A percentile compares a stretch with the other conserved stretches of the same genome.
These are phyloP conservation scores for Yarrowia sp. DNA, from an alignment of 805 yeast genomes.

Conservation along the genomic window DNA sequence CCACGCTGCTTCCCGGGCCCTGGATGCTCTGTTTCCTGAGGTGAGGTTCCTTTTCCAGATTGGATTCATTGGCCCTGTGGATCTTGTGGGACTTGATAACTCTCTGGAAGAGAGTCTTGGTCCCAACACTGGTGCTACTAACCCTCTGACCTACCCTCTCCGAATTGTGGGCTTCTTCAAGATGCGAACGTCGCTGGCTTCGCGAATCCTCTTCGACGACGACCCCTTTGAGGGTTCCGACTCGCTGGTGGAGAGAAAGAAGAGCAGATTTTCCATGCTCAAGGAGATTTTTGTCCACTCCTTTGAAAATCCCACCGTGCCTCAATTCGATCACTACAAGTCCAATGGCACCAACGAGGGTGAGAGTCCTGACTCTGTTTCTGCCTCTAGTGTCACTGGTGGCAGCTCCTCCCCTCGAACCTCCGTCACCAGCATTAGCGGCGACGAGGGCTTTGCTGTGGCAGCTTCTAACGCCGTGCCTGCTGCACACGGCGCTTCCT, in stretches of 20 bases:
- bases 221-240: constrained; percentile 28
- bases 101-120: constrained; percentile 25
- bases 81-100: constrained; percentile 41
- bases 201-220: constrained; percentile 10
- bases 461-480: neutral
- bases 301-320: constrained; percentile 28
- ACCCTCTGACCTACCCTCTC: constrained; percentile 21
- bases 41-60: constrained; percentile 50
- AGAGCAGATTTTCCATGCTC: constrained; percentile 10
- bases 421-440: constrained; percentile 17
- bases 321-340: constrained; percentile 31
- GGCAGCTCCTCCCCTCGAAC: constrained; percentile 25
- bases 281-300: constrained; percentile 26
- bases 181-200: constrained; percentile 28
- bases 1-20: constrained; percentile 49
- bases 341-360: constrained; percentile 17
- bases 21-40: constrained; percentile 52
- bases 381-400: constrained; percentile 11
- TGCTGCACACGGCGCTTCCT: constrained; percentile 1
- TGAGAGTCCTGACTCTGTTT: constrained; percentile 20
- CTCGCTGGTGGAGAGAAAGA: constrained; percentile 27
- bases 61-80: constrained; percentile 52
- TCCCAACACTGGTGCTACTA: neutral
- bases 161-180: constrained; percentile 30
- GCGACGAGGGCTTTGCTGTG: constrained; percentile 5